Conservation (phyloP, 495 filamentous ascomycete genomes). For the Physcia stellaris region DNA sequence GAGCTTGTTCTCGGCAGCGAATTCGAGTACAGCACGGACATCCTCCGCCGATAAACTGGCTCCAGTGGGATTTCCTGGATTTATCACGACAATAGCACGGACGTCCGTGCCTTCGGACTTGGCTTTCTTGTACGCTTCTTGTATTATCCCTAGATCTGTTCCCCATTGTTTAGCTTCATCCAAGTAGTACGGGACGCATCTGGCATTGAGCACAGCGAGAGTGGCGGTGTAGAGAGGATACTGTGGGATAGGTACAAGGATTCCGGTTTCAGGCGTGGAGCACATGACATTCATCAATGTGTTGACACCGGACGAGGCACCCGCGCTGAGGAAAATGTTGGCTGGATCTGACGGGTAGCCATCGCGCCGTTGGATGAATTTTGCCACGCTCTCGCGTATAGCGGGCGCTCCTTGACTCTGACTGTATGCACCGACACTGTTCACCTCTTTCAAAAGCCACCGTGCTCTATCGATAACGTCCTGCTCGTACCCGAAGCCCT, state of each 20-base stretch:
- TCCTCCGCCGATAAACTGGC: slow-evolving; percentile 66
- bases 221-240: slow-evolving; percentile 97
- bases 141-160: slow-evolving; percentile 68
- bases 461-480: slow-evolving; percentile 80
- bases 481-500: slow-evolving; percentile 59
- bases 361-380: slow-evolving; percentile 84
- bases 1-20: slow-evolving; percentile 74
- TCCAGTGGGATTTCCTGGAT: slow-evolving; percentile 95
- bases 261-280: slow-evolving; percentile 59
- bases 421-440: slow-evolving; percentile 92
- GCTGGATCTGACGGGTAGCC: slow-evolving; percentile 66
- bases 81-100: slow-evolving; percentile 89
- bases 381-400: slow-evolving; percentile 78
- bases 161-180: slow-evolving; percentile 78
- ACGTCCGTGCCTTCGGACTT: slow-evolving; percentile 65
- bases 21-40: slow-evolving; percentile 65
- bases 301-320: slow-evolving; percentile 88
- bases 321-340: slow-evolving; percentile 74
- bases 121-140: slow-evolving; percentile 53
- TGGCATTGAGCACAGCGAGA: slow-evolving; percentile 69
- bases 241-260: slow-evolving; percentile 92
- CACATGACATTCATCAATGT: slow-evolving; percentile 86
- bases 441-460: slow-evolving; percentile 63
- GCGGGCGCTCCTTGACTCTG: slow-evolving; percentile 76
- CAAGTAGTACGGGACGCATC: slow-evolving; percentile 82